Percentiles rank a stretch among this genome's conserved stretches.
Conservation (phyloP, 1,284 basidiomycete species). For the Puccinia novopanici region DNA sequence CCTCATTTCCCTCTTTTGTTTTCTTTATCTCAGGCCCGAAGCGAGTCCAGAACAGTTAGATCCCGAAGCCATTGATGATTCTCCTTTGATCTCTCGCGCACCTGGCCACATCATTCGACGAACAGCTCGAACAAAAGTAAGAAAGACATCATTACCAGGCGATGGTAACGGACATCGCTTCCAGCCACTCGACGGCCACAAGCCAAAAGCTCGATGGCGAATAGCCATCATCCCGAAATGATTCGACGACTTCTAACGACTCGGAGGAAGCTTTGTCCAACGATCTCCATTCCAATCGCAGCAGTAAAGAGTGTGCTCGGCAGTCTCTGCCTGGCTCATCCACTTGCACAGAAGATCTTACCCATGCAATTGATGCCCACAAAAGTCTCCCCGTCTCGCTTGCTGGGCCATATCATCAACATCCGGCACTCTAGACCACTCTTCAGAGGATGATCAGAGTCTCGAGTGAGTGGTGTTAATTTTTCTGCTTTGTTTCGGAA, state of each 20-base stretch:
- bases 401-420: constrained; percentile 14
- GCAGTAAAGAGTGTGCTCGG: constrained; percentile 1
- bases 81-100: constrained; percentile 82
- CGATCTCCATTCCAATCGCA: constrained; percentile 21
- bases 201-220: constrained; percentile 19
- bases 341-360: constrained; percentile 6
- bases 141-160: constrained; percentile 76
- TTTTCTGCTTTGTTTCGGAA: not conserved
- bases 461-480: not conserved
- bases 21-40: constrained; percentile 8
- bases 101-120: constrained; percentile 86
- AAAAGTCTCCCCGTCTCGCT: not conserved
- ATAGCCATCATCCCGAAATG: constrained; percentile 26
- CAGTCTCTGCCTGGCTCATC: not conserved
- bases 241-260: constrained; percentile 53
- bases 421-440: not conserved
- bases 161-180: constrained; percentile 81
- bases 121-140: constrained; percentile 89
- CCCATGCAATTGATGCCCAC: constrained; percentile 7
- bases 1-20: not conserved
- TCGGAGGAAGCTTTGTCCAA: constrained; percentile 53
- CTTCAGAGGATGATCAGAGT: constrained; percentile 37
- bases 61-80: constrained; percentile 72
- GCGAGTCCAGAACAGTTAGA: constrained; percentile 29
- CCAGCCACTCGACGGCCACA: constrained; percentile 52